Evolutionary conservation across 179 eudicot species (phyloP).

Genomic region (Actinidia arguta): DNA sequence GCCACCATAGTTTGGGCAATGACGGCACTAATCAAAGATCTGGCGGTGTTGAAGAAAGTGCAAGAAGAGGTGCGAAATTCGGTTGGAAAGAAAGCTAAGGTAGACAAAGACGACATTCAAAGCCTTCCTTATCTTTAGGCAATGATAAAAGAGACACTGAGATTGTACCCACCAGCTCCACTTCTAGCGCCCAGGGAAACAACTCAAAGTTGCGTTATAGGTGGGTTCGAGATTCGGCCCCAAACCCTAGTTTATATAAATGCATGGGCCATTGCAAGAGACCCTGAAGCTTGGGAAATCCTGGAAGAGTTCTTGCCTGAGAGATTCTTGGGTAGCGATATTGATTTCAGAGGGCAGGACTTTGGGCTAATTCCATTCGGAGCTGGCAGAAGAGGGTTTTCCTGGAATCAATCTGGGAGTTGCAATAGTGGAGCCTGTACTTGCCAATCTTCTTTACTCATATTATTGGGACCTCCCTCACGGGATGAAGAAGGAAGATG

Average conservation of each 20-base stretch:
- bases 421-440: not conserved
- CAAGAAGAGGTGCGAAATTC: not conserved
- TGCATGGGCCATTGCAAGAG: not conserved
- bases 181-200: no score
- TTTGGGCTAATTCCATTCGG: not conserved
- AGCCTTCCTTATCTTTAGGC: no score
- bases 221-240: not conserved
- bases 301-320: no score
- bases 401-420: not conserved
- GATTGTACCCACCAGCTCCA: not conserved
- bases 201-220: no score
- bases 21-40: conserved; percentile 13
- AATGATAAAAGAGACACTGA: no score
- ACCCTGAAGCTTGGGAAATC: not conserved
- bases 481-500: no score
- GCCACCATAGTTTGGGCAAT: conserved; percentile 5
- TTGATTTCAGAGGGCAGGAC: not conserved
- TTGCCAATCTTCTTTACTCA: not conserved
- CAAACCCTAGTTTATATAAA: not conserved
- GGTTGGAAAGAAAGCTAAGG: not conserved
- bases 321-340: not conserved
- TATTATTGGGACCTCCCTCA: not conserved
- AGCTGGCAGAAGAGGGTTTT: not conserved
- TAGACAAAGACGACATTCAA: no score
- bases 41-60: not conserved